phyloP scores from a whole-genome alignment of 2,329 filamentous ascomycete species.

The Fusarium camptoceras region DNA sequence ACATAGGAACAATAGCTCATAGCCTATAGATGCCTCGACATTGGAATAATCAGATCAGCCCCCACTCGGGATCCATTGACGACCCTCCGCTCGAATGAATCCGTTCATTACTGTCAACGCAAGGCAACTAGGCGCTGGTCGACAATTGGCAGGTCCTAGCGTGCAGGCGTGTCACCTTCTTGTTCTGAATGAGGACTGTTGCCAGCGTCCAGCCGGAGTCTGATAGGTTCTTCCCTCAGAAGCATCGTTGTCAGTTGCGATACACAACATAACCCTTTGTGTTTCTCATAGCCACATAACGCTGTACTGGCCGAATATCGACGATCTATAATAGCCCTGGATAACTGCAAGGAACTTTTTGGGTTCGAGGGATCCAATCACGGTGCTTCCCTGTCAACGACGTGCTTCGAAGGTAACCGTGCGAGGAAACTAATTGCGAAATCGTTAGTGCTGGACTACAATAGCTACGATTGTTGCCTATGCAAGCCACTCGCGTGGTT shows the following conservation, averaged over 20 bases:
- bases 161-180: conserved; percentile 22
- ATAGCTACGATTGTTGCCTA: neutral
- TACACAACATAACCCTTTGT: neutral
- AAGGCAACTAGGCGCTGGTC: conserved; percentile 27
- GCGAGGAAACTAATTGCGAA: neutral
- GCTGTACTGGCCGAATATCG: neutral
- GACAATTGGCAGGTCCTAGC: conserved; percentile 34
- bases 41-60: conserved; percentile 30
- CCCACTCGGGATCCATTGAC: conserved; percentile 37
- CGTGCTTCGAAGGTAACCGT: neutral
- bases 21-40: neutral
- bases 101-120: conserved; percentile 20
- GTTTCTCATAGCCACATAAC: neutral
- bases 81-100: conserved; percentile 32
- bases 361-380: neutral
- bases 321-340: neutral
- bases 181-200: neutral
- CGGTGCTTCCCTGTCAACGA: too few species aligned
- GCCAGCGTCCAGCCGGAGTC: neutral
- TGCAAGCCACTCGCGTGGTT: neutral
- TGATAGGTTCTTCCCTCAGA: neutral
- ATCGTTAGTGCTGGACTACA: neutral
- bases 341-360: neutral
- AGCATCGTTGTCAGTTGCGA: neutral
- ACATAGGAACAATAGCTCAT: neutral